A percentile compares a stretch with the other conserved stretches of the same genome.
Evolutionary conservation across 2,329 filamentous ascomycete genomes (phyloP).

Genomic region (Macrophomina phaseolina): DNA sequence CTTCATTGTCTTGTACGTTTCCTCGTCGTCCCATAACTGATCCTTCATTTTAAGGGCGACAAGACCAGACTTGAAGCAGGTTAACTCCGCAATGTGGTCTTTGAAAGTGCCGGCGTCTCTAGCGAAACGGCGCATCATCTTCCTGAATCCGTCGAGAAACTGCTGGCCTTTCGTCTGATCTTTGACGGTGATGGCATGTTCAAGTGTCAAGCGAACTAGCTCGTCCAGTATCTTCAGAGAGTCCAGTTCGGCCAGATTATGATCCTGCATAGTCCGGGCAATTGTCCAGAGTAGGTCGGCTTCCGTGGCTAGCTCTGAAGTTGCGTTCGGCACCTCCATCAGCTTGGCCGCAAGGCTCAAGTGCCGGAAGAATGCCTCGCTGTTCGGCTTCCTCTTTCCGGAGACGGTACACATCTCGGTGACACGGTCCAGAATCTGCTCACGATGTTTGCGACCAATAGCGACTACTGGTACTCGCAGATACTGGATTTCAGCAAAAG

Average conservation of each 20-base stretch:
- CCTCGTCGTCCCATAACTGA: conserved; percentile 19
- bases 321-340: conserved; percentile 44
- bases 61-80: conserved; percentile 26
- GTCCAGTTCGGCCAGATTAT: background rate
- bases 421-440: conserved; percentile 39
- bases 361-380: conserved; percentile 21
- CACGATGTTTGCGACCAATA: conserved; percentile 40
- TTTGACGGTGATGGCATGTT: conserved; percentile 42
- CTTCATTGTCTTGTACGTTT: conserved; percentile 27
- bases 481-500: conserved; percentile 33
- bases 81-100: conserved; percentile 20
- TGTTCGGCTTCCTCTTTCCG: conserved; percentile 12
- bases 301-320: conserved; percentile 36
- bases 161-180: conserved; percentile 41
- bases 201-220: conserved; percentile 36
- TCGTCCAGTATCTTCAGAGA: conserved; percentile 35
- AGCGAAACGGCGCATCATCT: conserved; percentile 31
- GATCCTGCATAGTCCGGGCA: conserved; percentile 17
- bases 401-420: conserved; percentile 31
- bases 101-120: conserved; percentile 8
- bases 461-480: conserved; percentile 36
- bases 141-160: conserved; percentile 38
- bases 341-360: conserved; percentile 35
- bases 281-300: conserved; percentile 18
- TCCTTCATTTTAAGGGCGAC: conserved; percentile 6